Percentiles rank a stretch among this genome's conserved stretches.
Evolutionary conservation across 352 stramenopile genomes (phyloP).

Genomic region (Globisporangium polare): DNA sequence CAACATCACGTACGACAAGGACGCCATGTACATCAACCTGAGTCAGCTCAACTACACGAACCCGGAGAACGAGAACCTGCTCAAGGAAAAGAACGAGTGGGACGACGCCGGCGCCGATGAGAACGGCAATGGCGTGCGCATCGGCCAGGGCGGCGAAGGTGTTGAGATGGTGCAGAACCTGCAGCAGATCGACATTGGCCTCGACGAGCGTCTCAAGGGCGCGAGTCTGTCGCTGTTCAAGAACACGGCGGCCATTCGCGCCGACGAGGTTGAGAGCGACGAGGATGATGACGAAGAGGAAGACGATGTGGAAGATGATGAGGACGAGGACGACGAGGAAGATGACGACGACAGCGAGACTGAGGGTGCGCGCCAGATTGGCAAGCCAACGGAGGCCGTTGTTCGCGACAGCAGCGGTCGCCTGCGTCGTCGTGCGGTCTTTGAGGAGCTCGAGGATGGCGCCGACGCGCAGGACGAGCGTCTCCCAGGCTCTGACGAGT

Average conservation of each 20-base stretch:
- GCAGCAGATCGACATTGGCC: constrained; percentile 86
- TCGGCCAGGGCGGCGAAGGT: constrained; percentile 64
- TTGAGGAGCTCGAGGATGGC: constrained; percentile 44
- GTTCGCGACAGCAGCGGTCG: constrained; percentile 67
- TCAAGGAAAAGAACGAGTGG: constrained; percentile 47
- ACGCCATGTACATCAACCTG: constrained; percentile 99
- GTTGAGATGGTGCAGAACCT: constrained; percentile 95
- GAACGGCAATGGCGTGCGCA: constrained; percentile 32
- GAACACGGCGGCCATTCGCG: constrained; percentile 81
- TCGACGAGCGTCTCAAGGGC: constrained; percentile 94
- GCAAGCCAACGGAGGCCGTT: constrained; percentile 62
- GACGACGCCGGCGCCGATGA: constrained; percentile 41
- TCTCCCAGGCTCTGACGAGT: constrained; percentile 25
- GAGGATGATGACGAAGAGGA: constrained; percentile 55
- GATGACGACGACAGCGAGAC: constrained; percentile 53
- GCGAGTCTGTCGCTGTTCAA: constrained; percentile 96
- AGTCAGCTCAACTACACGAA: constrained; percentile 94
- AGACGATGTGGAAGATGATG: constrained; percentile 37
- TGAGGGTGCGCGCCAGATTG: constrained; percentile 36
- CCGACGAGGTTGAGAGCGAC: constrained; percentile 68
- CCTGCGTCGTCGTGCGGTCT: constrained; percentile 74
- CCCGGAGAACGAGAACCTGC: constrained; percentile 73
- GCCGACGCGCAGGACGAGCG: constrained; percentile 14
- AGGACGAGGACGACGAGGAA: constrained; percentile 35
- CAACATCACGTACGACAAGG: constrained; percentile 98